Conservation (phyloP, 495 filamentous ascomycete genomes). For the Astrothelium subdiscretum region DNA sequence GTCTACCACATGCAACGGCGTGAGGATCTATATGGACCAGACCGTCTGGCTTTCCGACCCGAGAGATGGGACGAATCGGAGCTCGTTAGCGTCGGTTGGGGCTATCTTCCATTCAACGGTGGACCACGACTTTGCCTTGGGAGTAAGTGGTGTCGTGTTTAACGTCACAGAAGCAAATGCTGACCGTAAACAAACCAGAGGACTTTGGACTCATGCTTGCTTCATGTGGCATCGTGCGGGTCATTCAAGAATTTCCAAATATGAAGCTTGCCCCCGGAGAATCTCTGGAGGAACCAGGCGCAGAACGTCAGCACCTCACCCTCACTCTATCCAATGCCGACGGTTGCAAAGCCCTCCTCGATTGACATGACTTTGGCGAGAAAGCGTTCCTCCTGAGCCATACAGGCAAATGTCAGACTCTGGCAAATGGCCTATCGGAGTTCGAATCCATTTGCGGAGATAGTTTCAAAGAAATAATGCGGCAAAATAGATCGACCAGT, state of each 20-base stretch:
- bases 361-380: not conserved
- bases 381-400: not conserved
- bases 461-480: not conserved
- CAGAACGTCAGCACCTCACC: not conserved
- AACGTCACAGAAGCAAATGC: not conserved
- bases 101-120: slow-evolving; percentile 33
- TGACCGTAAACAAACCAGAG: not conserved
- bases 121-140: slow-evolving; percentile 30
- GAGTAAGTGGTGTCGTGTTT: not conserved
- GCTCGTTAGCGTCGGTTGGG: slow-evolving; percentile 18
- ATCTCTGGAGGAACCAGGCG: not conserved
- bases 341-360: not conserved
- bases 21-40: slow-evolving; percentile 23
- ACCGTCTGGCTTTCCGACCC: slow-evolving; percentile 25
- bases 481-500: not conserved
- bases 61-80: slow-evolving; percentile 27
- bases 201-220: slow-evolving; percentile 1
- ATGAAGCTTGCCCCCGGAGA: not conserved
- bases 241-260: slow-evolving; percentile 1
- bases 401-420: not conserved
- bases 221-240: not conserved
- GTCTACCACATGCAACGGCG: slow-evolving; percentile 26
- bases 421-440: not conserved
- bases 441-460: not conserved
- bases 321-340: slow-evolving; percentile 1